Conservation (phyloP, 805 yeast genomes). For the Pichia gijzeniarum region DNA sequence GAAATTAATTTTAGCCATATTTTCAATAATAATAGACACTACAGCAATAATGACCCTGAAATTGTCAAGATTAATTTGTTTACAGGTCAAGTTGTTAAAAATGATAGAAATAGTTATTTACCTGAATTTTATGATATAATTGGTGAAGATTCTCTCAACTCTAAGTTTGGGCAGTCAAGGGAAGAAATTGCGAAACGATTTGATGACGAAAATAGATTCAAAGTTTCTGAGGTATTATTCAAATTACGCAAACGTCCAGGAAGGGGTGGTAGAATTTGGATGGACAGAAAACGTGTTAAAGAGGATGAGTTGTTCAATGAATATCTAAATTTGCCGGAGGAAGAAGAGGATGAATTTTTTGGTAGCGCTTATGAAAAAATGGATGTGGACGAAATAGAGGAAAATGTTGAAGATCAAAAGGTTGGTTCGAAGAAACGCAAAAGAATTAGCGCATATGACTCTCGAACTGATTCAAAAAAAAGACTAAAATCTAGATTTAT, state of each 20-base stretch:
- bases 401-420: not conserved
- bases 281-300: constrained; percentile 59
- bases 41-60: constrained; percentile 23
- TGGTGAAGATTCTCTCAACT: constrained; percentile 20
- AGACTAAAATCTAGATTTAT: constrained; percentile 45
- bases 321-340: constrained; percentile 35
- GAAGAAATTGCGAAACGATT: constrained; percentile 13
- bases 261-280: constrained; percentile 58
- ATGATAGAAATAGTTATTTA: constrained; percentile 28
- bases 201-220: constrained; percentile 19
- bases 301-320: constrained; percentile 29
- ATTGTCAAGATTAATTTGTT: constrained; percentile 37
- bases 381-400: constrained; percentile 10
- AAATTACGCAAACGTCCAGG: constrained; percentile 71
- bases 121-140: constrained; percentile 41
- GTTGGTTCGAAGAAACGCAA: constrained; percentile 15
- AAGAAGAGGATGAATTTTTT: constrained; percentile 13
- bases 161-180: constrained; percentile 19
- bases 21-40: constrained; percentile 40
- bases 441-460: constrained; percentile 29
- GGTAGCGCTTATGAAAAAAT: constrained; percentile 39
- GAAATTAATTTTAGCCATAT: constrained; percentile 40
- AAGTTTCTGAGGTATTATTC: constrained; percentile 45
- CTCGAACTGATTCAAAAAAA: constrained; percentile 27
- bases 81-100: constrained; percentile 43